A percentile compares a stretch with the other conserved stretches of the same genome.
Conservation (phyloP, 495 filamentous ascomycete species). For the Penicillium nucicola region DNA sequence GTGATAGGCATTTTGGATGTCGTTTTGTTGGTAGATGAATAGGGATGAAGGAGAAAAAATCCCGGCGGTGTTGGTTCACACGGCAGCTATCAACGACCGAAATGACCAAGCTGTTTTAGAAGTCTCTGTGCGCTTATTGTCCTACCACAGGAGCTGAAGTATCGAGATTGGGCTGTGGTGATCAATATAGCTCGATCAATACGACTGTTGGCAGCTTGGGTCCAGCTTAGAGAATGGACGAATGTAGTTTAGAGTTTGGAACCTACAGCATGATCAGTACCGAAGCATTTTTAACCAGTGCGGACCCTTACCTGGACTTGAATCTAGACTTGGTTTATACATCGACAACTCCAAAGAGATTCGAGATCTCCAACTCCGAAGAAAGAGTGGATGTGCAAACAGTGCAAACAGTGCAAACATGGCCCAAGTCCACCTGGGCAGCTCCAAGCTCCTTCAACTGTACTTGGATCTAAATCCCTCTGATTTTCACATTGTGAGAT, state of each 20-base stretch:
- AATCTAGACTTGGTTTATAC: background rate
- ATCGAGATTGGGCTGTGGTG: background rate
- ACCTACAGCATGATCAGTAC: background rate
- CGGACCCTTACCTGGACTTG: no score
- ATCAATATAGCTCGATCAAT: background rate
- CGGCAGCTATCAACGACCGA: background rate
- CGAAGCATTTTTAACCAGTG: no score
- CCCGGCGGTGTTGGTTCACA: background rate
- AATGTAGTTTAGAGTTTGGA: background rate
- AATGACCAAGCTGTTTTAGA: background rate
- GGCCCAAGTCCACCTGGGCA: no score
- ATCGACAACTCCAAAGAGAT: background rate
- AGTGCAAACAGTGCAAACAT: conserved; percentile 9
- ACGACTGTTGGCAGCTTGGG: background rate
- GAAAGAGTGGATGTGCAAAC: conserved; percentile 3
- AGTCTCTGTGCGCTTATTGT: background rate
- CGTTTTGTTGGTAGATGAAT: background rate
- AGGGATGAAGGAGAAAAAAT: background rate
- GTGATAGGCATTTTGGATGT: conserved; percentile 29
- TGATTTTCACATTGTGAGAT: no score
- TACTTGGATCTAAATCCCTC: no score
- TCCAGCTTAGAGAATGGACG: background rate
- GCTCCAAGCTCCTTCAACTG: background rate
- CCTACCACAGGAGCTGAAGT: no score
- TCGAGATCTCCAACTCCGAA: background rate